Conservation (phyloP, 495 filamentous ascomycete genomes). For the Niebla homalea region DNA sequence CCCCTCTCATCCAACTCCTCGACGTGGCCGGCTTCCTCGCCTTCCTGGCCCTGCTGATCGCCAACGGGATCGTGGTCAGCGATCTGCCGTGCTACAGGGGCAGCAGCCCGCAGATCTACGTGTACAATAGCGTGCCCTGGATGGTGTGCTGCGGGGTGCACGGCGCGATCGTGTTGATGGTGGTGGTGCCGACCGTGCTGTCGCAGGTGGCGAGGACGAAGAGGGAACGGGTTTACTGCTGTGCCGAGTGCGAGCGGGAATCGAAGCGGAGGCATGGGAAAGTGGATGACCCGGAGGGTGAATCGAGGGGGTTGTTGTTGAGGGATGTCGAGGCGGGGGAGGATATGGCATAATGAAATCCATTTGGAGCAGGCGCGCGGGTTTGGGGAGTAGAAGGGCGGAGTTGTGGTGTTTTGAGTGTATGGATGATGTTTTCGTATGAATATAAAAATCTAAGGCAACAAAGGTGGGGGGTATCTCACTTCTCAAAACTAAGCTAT, state of each 20-base stretch:
- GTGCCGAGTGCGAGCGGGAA: not conserved
- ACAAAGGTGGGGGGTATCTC: no score
- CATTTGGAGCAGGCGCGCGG: no score
- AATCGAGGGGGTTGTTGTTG: not conserved
- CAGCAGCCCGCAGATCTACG: not conserved
- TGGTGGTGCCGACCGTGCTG: not conserved
- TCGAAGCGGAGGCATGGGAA: not conserved
- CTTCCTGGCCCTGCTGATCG: not conserved
- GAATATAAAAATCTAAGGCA: no score
- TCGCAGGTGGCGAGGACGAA: not conserved
- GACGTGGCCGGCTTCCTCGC: not conserved
- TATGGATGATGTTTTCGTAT: no score
- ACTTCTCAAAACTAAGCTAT: no score
- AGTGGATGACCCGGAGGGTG: not conserved
- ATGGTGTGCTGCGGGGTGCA: constrained; percentile 1
- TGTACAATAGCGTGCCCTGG: not conserved
- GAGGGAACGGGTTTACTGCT: not conserved
- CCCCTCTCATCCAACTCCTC: not conserved
- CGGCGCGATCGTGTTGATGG: not conserved
- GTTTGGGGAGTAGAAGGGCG: no score
- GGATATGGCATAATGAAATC: no score
- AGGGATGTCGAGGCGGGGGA: no score
- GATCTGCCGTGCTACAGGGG: not conserved
- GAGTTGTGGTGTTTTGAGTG: no score
- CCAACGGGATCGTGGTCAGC: constrained; percentile 1